Percentiles rank a stretch among this genome's conserved stretches.
These are phyloP conservation scores for Taphrina communis DNA, from an alignment of 1,139 yeast species.

Conservation along the genomic window DNA sequence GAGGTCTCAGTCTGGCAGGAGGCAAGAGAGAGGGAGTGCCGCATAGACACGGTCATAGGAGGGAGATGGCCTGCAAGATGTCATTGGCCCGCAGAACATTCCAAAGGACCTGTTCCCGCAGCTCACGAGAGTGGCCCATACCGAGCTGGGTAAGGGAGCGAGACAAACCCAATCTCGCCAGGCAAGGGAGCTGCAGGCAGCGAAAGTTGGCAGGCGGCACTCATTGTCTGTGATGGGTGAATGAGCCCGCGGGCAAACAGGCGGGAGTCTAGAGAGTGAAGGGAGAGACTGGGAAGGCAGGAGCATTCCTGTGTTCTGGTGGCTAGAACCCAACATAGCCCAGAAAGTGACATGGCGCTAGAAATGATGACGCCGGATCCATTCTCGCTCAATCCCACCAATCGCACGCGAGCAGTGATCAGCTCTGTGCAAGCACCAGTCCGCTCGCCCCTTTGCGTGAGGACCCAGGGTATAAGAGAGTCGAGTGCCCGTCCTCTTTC, in stretches of 20 bases:
- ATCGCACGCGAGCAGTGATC: constrained; percentile 28
- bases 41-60: background rate
- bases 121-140: background rate
- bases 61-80: background rate
- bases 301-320: constrained; percentile 19
- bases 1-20: background rate
- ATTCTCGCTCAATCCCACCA: constrained; percentile 20
- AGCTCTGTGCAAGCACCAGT: constrained; percentile 11
- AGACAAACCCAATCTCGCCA: background rate
- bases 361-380: constrained; percentile 12
- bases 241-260: background rate
- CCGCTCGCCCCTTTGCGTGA: background rate
- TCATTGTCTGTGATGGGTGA: background rate
- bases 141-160: background rate
- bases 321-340: constrained; percentile 13
- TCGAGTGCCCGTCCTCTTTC: constrained; percentile 5
- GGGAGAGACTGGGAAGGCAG: background rate
- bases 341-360: constrained; percentile 16
- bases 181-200: background rate
- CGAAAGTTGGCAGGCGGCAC: too few relatives aligned
- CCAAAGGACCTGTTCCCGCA: background rate
- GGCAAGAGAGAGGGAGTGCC: background rate
- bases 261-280: background rate
- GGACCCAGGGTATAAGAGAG: constrained; percentile 15
- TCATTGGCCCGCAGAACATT: constrained; percentile 1